Base-by-base conservation (phyloP, 495 filamentous ascomycete species). In the Penicillium odoratum region DNA sequence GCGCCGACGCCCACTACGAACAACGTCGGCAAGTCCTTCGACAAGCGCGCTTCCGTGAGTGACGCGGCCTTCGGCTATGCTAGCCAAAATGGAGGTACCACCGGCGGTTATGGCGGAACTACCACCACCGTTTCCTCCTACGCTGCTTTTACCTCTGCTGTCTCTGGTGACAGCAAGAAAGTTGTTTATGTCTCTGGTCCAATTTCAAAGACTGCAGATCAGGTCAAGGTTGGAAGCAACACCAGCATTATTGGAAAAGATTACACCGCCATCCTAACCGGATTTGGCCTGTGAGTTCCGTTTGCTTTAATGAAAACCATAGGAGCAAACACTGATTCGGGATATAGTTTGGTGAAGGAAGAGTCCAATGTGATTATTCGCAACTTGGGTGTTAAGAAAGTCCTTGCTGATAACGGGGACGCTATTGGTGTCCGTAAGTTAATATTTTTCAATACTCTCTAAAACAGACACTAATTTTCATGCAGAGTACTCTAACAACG, bases 281-380 rank as follows among this genome's bases (percentile, higher is more conserved):
- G 67, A 18, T 75, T 75, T 44, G 72, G 72, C 40, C 29, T 75
- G 69, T 69, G 51, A 11, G 68, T 62, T 26, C 11, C 4, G 11
- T 33, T 25, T 0, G 26, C 26, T 13, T 2, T 11, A n/a, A 16
- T n/a, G 6, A 13, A 11, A 8, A 44, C 2, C 5, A 16, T 13
- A 21, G 42, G 18, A 16, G 42, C n/a, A 4, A 7, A 44, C 1
- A 56, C 31, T 25, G 29, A 46, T 5, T 21, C 33, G 25, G 46
- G 46, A 4, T 3, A 9, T 44, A 73, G 72, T 18, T 53, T 74
- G 48, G 72, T 88, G 62, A 78, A 81, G 60, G 62, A 73, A 26
- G 74, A 60, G 11, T 78, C 79, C 51, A 84, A 84, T 57, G 82
- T 88, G 26, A 88, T 88, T 63, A 67, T 89, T 49, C 82, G 83